Evolutionary conservation across 257 asterid species (phyloP), one percentile per base, ranked within the genome.

Genomic region (Gardenia jasminoides): DNA sequence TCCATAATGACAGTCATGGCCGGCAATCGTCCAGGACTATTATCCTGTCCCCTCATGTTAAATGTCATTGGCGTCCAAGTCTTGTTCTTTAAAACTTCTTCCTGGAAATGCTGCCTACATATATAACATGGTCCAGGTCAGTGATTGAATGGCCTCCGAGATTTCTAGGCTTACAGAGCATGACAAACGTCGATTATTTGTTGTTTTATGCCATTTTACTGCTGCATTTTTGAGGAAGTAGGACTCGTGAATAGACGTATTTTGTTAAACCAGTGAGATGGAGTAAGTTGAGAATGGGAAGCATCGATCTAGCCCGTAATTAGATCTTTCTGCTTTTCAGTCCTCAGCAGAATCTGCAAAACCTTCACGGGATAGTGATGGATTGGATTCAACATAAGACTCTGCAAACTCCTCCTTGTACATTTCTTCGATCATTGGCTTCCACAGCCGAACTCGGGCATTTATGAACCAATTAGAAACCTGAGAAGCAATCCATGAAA

Each of bases 361-460:
- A 65, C 91, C 87, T 80, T 91, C 92, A 64, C 86, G 80, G 67
- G 84, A 56, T 72, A 83, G 75, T 67, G 89, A 75, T 30, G 86
- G 90, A 83, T 88, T 91, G n/a, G 93, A 90, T 74, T 91, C 96
- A 24, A 82, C 78, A 33, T 93, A 89, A 46, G 88, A 87, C 0
- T 91, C 96, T 16, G 88, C 96, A 66, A 90, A 89, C 80, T 94
- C 98, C 75, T 94, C 97, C 78, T 89, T 89, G 67, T 94, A 94
- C 97, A 92, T 91, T 76, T 91, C 98, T 75, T 94, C 98, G 30
- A 94, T 94, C 98, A 94, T 94, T 36, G 98, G 98, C 86, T 92
- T 94, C 98, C 98, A 94, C 0, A 94, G 89, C 41, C 98, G 86
- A 69, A 94, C 98, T 66, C 98, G 86, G 50, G 97, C 98, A 82